Evolutionary conservation across 148 eudicot species (phyloP), one percentile per base, ranked within the genome.

Genomic region (Cornus suecica): DNA sequence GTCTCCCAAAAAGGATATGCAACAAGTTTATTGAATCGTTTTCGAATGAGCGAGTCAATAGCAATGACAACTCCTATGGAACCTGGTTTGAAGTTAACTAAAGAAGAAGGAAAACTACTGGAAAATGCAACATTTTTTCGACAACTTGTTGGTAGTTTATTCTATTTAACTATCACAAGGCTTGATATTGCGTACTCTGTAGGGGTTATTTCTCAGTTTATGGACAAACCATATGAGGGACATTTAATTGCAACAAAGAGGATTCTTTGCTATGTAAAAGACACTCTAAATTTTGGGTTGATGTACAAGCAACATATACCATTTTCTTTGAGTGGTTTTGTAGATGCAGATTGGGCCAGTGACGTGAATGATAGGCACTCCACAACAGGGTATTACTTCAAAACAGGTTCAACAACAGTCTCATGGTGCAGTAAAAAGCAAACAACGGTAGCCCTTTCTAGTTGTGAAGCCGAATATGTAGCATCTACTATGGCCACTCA

Each of bases 401-500:
- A n/a, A n/a, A 48, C 61, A 34, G n/a, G 72, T 69, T 69, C 48
- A 18, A n/a, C 61, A 22, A 61, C 28, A 70, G 22, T 42, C 26
- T 42, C 61, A 23, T 27, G 34, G 58, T 11, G 31, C 20, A 31
- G 0, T 1, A 27, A 22, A 34, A 31, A 22, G 13, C 25, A 41
- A 27, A 7, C 15, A n/a, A 42, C 22, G 42, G 60, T 14, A 61
- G 45, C 42, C 25, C 62, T 70, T 58, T 42, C 10, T 70, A 70
- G 9, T 16, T 70, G 15, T 58, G 1, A 48, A 2, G 60, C 45
- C n/a, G n/a, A n/a, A n/a, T n/a, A n/a, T n/a, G n/a, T n/a, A n/a
- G n/a, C n/a, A n/a, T n/a, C n/a, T n/a, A 52, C 74, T 41, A 70
- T 70, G 72, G 72, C 45, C 23, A n/a, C 72, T 34, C 51, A 69